Percentiles rank a stretch among this genome's conserved stretches.
Evolutionary conservation across 116 monocot genomes (phyloP).

Genomic region (Thalassia testudinum): DNA sequence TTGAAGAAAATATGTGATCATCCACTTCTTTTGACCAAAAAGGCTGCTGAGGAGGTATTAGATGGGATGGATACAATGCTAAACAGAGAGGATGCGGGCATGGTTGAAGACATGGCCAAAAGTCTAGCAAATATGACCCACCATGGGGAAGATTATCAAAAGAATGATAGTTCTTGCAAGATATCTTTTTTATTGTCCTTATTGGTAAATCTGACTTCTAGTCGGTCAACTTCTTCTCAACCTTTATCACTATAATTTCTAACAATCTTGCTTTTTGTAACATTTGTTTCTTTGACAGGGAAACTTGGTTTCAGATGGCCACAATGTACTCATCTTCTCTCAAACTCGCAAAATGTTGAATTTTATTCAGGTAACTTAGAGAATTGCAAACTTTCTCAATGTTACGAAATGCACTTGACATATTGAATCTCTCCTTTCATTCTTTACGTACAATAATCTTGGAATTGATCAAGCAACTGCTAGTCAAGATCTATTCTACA

Average conservation of each 20-base stretch:
- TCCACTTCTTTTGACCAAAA: conserved; percentile 76
- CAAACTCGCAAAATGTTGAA: conserved; percentile 98
- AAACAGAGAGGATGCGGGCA: conserved; percentile 55
- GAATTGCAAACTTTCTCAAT: too few species aligned
- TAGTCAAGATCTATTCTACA: too few species aligned
- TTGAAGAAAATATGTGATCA: conserved; percentile 99
- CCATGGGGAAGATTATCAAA: conserved; percentile 15
- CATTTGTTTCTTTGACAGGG: conserved; percentile 33
- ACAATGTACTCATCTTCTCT: conserved; percentile 75
- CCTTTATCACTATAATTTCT: background rate
- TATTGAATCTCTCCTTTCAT: too few species aligned
- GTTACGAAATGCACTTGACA: too few species aligned
- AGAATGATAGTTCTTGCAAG: conserved; percentile 76
- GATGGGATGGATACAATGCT: conserved; percentile 89
- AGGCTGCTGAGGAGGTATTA: conserved; percentile 81
- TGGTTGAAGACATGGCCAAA: conserved; percentile 71
- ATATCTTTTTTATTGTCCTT: conserved; percentile 68
- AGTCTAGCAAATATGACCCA: conserved; percentile 44
- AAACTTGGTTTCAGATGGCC: conserved; percentile 61
- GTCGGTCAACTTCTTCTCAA: too few species aligned
- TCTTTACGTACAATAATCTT: too few species aligned
- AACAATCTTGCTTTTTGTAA: too few species aligned
- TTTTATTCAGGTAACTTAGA: conserved; percentile 54
- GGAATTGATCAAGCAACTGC: too few species aligned
- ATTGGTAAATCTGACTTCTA: conserved; percentile 31